Evolutionary conservation across 345 rosid species (phyloP).

Genomic region (Xanthoceras sorbifolium): DNA sequence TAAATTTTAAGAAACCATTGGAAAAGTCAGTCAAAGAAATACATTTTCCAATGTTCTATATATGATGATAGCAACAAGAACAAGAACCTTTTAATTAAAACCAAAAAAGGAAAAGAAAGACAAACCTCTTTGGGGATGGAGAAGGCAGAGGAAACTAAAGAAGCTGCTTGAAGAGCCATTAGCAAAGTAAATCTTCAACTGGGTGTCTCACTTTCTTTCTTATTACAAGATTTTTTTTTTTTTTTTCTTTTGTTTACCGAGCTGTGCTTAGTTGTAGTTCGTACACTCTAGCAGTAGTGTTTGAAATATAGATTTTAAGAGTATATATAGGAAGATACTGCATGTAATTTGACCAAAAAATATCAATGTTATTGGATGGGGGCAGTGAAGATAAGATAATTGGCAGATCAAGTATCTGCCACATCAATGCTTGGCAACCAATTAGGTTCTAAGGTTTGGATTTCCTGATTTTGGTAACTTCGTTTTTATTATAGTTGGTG

Average conservation of each 20-base stretch:
- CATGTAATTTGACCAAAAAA: background rate
- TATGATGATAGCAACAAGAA: background rate
- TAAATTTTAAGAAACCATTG: too few species aligned
- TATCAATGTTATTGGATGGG: slow-evolving; percentile 21
- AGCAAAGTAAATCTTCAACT: background rate
- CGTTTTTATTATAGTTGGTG: slow-evolving; percentile 11
- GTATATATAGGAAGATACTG: slow-evolving; percentile 24
- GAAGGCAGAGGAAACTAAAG: slow-evolving; percentile 69
- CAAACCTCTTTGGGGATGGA: slow-evolving; percentile 63
- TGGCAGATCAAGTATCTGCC: slow-evolving; percentile 41
- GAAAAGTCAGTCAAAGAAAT: background rate
- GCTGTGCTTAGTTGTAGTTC: background rate
- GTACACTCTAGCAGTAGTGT: background rate
- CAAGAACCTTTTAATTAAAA: background rate
- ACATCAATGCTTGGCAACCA: slow-evolving; percentile 53
- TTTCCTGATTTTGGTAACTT: slow-evolving; percentile 44
- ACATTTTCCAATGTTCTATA: background rate
- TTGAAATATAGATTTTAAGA: slow-evolving; percentile 28
- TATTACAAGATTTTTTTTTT: background rate
- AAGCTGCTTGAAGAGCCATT: slow-evolving; percentile 84
- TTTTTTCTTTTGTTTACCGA: background rate
- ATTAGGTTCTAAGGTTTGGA: slow-evolving; percentile 49
- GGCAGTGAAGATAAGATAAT: slow-evolving; percentile 57
- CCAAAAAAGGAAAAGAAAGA: background rate
- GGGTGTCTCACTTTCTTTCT: background rate